Percentiles rank a stretch among this genome's conserved stretches.
Conservation (phyloP, 257 asterid genomes). For the Henckelia pumila region DNA sequence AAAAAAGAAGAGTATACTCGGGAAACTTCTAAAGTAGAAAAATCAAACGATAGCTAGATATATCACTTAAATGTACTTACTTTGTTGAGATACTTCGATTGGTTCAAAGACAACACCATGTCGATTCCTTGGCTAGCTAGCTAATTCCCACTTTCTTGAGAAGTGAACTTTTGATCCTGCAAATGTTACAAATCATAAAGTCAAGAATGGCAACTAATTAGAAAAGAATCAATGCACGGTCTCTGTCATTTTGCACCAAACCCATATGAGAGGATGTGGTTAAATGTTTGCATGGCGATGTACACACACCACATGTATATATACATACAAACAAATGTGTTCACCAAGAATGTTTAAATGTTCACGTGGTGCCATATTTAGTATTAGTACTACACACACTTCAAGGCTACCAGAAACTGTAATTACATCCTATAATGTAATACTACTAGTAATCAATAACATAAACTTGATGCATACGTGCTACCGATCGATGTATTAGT, state of each 20-base stretch:
- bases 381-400: too few species aligned
- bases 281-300: not conserved
- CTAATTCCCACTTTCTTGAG: not conserved
- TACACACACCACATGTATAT: not conserved
- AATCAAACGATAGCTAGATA: too few species aligned
- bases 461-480: not conserved
- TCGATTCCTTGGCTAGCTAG: not conserved
- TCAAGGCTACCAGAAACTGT: not conserved
- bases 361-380: not conserved
- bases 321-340: not conserved
- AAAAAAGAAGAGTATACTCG: too few species aligned
- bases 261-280: not conserved
- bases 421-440: not conserved
- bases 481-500: too few species aligned
- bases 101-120: conserved; percentile 37
- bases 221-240: not conserved
- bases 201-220: conserved; percentile 6
- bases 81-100: conserved; percentile 33
- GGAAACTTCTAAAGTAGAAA: not conserved
- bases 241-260: not conserved
- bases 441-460: too few species aligned
- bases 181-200: not conserved
- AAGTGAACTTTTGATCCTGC: conserved; percentile 17
- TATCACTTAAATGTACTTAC: conserved; percentile 19
- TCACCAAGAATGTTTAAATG: not conserved